A percentile compares a stretch with the other conserved stretches of the same genome.
Evolutionary conservation across 2,329 filamentous ascomycete genomes (phyloP).

Genomic region (Colletotrichum sp.): DNA sequence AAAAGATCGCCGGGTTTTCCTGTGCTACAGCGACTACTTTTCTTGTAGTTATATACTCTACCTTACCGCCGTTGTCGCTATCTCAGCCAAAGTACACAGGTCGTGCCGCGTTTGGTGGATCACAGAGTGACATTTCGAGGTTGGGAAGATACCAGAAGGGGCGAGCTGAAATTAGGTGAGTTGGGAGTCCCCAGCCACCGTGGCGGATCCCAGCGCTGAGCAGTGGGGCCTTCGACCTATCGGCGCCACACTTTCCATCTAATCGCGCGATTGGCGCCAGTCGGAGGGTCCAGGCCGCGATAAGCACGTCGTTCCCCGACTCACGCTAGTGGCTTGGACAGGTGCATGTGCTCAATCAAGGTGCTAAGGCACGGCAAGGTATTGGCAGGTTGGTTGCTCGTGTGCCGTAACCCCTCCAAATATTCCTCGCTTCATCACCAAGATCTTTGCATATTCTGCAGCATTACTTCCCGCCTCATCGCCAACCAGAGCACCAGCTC

Average conservation of each 20-base stretch:
- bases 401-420: slow-evolving; percentile 20
- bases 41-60: not conserved
- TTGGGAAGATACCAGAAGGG: not conserved
- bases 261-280: slow-evolving; percentile 6
- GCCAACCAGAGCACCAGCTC: not conserved
- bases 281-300: slow-evolving; percentile 11
- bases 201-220: not conserved
- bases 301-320: slow-evolving; percentile 1
- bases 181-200: slow-evolving; percentile 14
- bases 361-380: not conserved
- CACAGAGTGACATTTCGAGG: not conserved
- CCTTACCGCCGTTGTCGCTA: no score
- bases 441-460: not conserved
- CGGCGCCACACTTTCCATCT: slow-evolving; percentile 5
- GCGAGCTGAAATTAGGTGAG: not conserved
- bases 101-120: not conserved
- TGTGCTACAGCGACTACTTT: not conserved
- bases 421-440: not conserved
- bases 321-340: not conserved
- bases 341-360: slow-evolving; percentile 19
- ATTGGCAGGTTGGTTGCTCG: not conserved
- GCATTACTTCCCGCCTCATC: not conserved
- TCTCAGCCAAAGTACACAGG: no score
- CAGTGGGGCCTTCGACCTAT: not conserved
- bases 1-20: not conserved